Evolutionary conservation across 2,329 filamentous ascomycete genomes (phyloP), one percentile per base, ranked within the genome.

Genomic region (Dactylonectria estremocensis): DNA sequence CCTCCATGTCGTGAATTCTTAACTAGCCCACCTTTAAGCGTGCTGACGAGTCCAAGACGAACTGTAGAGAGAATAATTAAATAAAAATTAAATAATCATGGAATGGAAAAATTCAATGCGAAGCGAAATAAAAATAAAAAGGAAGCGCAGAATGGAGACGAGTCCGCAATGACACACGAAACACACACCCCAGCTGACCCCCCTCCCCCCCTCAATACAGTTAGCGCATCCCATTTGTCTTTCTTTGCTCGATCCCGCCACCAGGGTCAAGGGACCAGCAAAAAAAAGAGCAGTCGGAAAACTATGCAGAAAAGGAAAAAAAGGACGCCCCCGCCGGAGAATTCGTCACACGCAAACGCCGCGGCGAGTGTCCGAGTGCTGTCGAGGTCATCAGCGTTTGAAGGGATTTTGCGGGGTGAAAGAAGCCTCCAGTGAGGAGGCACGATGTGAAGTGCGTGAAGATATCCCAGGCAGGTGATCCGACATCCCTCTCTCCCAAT

Each of bases 291-390:
- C 24, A 62, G 18, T 37, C 48, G 43, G 40, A 66, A 60, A 55
- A 60, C 24, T 5, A 5, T 28, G 7, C 24, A 7, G 24, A 28
- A 28, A 28, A 2, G 24, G 18, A 13, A 46, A 48, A 50, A 33
- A 45, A 52, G 37, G 11, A 45, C 5, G 55, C 61, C 61, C 48
- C 63, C 63, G 52, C 63, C 57, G 33, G 33, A 59, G 18, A 56
- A 55, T 35, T 46, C 57, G 63, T 66, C 63, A 66, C 63, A 61
- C 63, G 63, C 57, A 66, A 50, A 66, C 57, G 45, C 63, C 33
- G 50, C 43, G 56, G 58, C 20, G 40, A 65, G 13, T 48, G 62
- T 48, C 49, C 33, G 45, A n/a, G n/a, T 33, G 33, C 31, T 24
- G 18, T 61, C 14, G 28, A 56, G 43, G 50, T 43, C 50, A 49